Conservation (phyloP, 2,329 filamentous ascomycete genomes). For the Monilinia vaccinii-corymbosi region DNA sequence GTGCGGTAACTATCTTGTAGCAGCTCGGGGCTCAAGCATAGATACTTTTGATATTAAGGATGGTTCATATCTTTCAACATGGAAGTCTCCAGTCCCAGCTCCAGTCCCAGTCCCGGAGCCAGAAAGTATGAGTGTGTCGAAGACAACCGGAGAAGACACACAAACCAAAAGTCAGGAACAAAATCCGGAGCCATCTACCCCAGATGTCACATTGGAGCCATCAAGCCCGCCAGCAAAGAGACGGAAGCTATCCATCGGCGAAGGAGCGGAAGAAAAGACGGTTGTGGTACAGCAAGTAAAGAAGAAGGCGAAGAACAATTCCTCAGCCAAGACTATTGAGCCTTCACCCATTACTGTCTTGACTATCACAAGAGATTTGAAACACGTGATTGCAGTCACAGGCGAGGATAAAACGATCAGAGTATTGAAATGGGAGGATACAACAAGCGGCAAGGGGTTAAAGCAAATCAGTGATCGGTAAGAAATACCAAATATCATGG, state of each 20-base stretch:
- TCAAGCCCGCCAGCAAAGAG: constrained; percentile 26
- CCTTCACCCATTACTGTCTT: constrained; percentile 62
- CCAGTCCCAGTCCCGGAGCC: too few relatives aligned
- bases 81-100: constrained; percentile 25
- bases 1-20: constrained; percentile 54
- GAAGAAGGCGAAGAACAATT: constrained; percentile 18
- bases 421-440: constrained; percentile 63
- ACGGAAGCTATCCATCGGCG: constrained; percentile 22
- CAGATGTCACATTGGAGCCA: background rate
- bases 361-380: constrained; percentile 51
- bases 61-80: constrained; percentile 45
- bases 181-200: background rate
- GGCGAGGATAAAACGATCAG: constrained; percentile 87
- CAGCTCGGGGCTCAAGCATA: constrained; percentile 64
- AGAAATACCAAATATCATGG: constrained; percentile 12
- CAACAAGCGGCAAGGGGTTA: constrained; percentile 38
- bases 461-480: constrained; percentile 65
- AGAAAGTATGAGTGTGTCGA: constrained; percentile 8
- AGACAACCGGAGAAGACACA: background rate
- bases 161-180: background rate
- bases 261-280: constrained; percentile 9
- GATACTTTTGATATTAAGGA: constrained; percentile 55
- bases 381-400: constrained; percentile 68
- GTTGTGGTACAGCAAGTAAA: constrained; percentile 15
- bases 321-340: constrained; percentile 33